Base-by-base conservation (phyloP, 805 yeast species). In the Brettanomyces custersianus region DNA sequence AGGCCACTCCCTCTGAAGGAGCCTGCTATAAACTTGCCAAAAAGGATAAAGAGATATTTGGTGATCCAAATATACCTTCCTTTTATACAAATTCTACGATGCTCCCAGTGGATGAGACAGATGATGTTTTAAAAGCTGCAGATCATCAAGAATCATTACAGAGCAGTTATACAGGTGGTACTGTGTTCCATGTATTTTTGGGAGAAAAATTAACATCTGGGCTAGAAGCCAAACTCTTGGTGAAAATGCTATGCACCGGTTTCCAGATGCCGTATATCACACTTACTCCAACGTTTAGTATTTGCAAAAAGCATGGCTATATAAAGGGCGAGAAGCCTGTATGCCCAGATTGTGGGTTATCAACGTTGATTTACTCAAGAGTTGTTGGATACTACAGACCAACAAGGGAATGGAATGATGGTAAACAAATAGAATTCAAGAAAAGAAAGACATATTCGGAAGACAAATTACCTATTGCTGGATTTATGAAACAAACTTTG, bases 321-420 rank as follows among this genome's bases (percentile, higher is more conserved):
- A 20, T 30, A 12, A 13, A 13, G 33, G 33, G 33, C 12, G 33
- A 30, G 24, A 20, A 10, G 10, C 33, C 33, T 15, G 12, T 15
- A 11, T 30, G 33, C 20, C 33, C 33, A 20, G 12, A 30, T 13
- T 30, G 33, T 30, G 13, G 16, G 9, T 23, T 20, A 17, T 20
- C 21, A 6, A 30, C 33, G 7, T 17, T 30, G 12, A 24, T 30
- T 17, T 30, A 30, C 13, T 30, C 33, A 5, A 9, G 33, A 15
- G 20, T 30, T 20, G 33, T 30, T 30, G 33, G 33, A 30, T 30
- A 30, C 13, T 30, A 30, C n/a, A 15, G 33, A 10, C 33, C 33
- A 8, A 30, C 33, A n/a, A 30, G 16, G 24, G 33, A 30, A 13
- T 30, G 33, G 33, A 30, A 30, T 20, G 4, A 10, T 16, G 33